Evolutionary conservation across 2,329 filamentous ascomycete genomes (phyloP).

Genomic region (Alternaria alternata): DNA sequence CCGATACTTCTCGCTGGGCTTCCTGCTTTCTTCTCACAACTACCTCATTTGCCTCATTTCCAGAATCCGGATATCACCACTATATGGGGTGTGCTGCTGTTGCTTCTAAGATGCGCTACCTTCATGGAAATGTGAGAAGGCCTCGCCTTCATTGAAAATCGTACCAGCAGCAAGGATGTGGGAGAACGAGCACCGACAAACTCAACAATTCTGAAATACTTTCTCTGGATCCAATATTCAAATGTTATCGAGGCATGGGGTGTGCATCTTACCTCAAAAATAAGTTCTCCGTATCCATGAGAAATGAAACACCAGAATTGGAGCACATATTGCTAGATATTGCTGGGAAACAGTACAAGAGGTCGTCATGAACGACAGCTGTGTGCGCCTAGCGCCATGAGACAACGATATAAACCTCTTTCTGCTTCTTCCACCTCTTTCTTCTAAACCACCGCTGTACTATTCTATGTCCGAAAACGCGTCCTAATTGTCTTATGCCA

Average conservation of each 20-base stretch:
- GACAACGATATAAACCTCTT: too few species aligned
- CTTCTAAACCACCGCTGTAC: too few species aligned
- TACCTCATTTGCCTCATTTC: not conserved
- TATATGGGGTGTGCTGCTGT: not conserved
- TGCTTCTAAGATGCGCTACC: not conserved
- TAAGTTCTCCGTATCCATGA: not conserved
- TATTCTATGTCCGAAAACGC: too few species aligned
- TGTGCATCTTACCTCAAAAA: not conserved
- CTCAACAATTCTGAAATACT: too few species aligned
- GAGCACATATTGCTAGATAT: not conserved
- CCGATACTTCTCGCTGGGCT: too few species aligned
- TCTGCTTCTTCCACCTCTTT: too few species aligned
- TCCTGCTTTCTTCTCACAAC: not conserved
- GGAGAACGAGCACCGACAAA: not conserved
- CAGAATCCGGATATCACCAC: too few species aligned
- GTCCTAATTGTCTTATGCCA: too few species aligned
- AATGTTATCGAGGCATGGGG: not conserved
- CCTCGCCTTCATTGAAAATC: not conserved
- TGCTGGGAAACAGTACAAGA: not conserved
- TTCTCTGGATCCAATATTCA: too few species aligned
- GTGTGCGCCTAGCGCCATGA: not conserved
- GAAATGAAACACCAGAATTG: not conserved
- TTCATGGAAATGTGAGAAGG: not conserved
- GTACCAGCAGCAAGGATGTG: not conserved
- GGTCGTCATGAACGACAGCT: not conserved